Conservation (phyloP, 2,329 filamentous ascomycete genomes). For the Dactylonectria macrodidyma region DNA sequence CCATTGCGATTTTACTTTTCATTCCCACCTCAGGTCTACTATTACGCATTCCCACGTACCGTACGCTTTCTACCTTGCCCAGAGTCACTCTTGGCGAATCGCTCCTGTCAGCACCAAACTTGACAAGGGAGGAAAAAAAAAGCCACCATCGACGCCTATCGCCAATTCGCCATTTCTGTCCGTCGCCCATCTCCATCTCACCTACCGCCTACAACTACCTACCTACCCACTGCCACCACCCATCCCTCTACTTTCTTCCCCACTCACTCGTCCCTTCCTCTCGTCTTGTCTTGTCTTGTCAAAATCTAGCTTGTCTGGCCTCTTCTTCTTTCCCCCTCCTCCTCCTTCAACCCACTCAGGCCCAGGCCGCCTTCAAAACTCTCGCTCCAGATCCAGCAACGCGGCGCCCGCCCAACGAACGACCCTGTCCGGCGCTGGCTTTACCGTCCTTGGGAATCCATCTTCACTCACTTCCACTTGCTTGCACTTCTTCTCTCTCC, state of each 20-base stretch:
- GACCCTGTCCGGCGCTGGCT: conserved; percentile 24
- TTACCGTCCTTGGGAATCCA: conserved; percentile 19
- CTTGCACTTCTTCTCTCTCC: not conserved
- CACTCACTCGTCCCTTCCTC: not conserved
- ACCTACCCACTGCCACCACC: not conserved
- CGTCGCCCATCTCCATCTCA: too few species aligned
- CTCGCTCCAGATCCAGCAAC: conserved; percentile 16
- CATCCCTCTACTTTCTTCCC: not conserved
- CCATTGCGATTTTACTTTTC: too few species aligned
- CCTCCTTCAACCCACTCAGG: not conserved
- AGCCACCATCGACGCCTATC: conserved; percentile 22
- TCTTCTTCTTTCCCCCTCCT: conserved; percentile 2
- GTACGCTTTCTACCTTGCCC: too few species aligned
- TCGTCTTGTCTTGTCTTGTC: conserved; percentile 9
- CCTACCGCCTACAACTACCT: conserved; percentile 8
- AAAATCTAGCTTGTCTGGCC: conserved; percentile 1
- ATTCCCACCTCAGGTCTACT: too few species aligned
- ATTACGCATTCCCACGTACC: too few species aligned
- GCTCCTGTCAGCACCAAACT: too few species aligned
- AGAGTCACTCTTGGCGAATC: too few species aligned
- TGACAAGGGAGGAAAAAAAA: not conserved
- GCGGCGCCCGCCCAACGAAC: conserved; percentile 32
- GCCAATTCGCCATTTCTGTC: too few species aligned
- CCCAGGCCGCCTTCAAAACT: not conserved
- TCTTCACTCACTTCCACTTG: not conserved